A percentile compares a stretch with the other conserved stretches of the same genome.
Conservation (phyloP, 2,329 filamentous ascomycete species). For the Pochonia chlamydosporia region DNA sequence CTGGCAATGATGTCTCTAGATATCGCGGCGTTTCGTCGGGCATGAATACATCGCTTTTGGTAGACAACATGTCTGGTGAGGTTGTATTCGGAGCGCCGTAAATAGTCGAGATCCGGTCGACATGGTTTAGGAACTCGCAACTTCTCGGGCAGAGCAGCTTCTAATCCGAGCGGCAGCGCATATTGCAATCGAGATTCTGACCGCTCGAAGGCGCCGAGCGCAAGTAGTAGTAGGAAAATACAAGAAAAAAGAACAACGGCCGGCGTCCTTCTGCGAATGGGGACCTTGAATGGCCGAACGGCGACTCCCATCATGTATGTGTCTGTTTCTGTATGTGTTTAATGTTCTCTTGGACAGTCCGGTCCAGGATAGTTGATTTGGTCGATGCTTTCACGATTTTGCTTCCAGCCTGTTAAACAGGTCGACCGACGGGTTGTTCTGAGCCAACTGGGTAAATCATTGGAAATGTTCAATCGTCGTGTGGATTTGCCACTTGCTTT, state of each 20-base stretch:
- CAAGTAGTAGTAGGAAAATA: constrained; percentile 2
- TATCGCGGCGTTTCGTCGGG: constrained; percentile 23
- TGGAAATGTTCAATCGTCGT: neutral
- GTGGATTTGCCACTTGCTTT: neutral
- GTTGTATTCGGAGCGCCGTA: constrained; percentile 21
- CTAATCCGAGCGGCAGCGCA: constrained; percentile 15
- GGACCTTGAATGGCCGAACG: constrained; percentile 7
- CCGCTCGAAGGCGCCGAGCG: constrained; percentile 6
- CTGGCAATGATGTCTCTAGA: constrained; percentile 32
- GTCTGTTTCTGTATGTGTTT: too few relatives aligned
- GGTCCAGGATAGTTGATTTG: too few relatives aligned
- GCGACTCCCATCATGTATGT: constrained; percentile 6
- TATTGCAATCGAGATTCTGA: constrained; percentile 10
- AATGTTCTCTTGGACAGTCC: too few relatives aligned
- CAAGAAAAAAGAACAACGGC: constrained; percentile 1
- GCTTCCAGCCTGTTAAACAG: neutral
- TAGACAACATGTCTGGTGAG: constrained; percentile 38
- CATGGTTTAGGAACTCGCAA: constrained; percentile 16
- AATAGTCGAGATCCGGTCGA: constrained; percentile 20
- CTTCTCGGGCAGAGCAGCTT: constrained; percentile 14
- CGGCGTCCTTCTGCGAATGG: constrained; percentile 3
- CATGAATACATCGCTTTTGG: constrained; percentile 37
- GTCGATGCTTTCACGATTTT: neutral
- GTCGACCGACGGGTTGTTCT: neutral
- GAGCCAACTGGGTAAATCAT: neutral